Percentiles rank a stretch among this genome's conserved stretches.
These are phyloP conservation scores for Mycena rebaudengoi DNA, from an alignment of 768 basidiomycete genomes.

Conservation along the genomic window DNA sequence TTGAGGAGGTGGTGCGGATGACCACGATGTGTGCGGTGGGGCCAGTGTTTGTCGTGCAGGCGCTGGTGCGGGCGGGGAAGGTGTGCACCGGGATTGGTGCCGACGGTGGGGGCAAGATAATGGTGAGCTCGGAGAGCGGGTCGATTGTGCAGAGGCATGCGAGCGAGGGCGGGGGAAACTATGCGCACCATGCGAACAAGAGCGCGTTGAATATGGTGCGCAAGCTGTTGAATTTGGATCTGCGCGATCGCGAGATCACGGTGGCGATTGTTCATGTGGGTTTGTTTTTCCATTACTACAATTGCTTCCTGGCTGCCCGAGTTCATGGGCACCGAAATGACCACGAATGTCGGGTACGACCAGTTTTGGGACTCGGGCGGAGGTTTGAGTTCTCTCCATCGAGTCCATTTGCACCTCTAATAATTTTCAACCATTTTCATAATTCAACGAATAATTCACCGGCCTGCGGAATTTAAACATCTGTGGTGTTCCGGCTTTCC, in stretches of 20 bases:
- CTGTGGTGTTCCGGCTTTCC: too few relatives aligned
- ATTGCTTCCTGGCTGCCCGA: constrained; percentile 45
- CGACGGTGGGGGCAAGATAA: constrained; percentile 31
- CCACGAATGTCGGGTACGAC: constrained; percentile 53
- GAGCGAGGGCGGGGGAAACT: constrained; percentile 57
- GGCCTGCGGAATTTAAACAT: too few relatives aligned
- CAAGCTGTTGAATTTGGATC: constrained; percentile 48
- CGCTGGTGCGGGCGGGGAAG: constrained; percentile 18
- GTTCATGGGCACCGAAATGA: constrained; percentile 58
- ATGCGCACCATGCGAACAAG: constrained; percentile 58
- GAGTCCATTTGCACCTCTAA: too few relatives aligned
- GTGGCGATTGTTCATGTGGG: constrained; percentile 56
- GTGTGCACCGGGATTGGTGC: background rate
- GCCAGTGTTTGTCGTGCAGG: constrained; percentile 46
- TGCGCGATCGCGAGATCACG: constrained; percentile 46
- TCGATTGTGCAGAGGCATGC: constrained; percentile 51
- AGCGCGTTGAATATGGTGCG: constrained; percentile 59
- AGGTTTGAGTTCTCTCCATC: too few relatives aligned
- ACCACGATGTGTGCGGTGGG: constrained; percentile 54
- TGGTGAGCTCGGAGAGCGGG: constrained; percentile 57
- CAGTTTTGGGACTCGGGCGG: constrained; percentile 53
- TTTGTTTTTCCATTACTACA: background rate
- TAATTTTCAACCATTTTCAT: too few relatives aligned
- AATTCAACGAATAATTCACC: too few relatives aligned
- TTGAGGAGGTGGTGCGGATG: constrained; percentile 54